phyloP scores from a whole-genome alignment of 176 grass and related monocot species.

The Saccharum officinarum region DNA sequence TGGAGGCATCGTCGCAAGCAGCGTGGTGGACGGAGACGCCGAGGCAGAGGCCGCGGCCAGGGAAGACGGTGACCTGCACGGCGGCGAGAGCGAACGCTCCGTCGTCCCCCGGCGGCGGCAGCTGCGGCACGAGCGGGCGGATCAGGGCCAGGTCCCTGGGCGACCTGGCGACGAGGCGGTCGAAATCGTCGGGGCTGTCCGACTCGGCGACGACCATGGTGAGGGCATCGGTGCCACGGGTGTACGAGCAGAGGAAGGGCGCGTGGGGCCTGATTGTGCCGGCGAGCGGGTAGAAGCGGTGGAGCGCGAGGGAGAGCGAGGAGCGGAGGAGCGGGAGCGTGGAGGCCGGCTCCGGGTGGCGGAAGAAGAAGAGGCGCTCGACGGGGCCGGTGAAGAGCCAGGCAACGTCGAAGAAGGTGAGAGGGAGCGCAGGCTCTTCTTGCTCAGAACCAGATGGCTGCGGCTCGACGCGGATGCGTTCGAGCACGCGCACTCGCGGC shows the following conservation, averaged over 20 bases:
- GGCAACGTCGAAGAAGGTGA: constrained; percentile 54
- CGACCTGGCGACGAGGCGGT: constrained; percentile 2
- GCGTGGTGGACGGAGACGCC: constrained; percentile 38
- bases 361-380: constrained; percentile 66
- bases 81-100: constrained; percentile 1
- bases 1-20: constrained; percentile 31
- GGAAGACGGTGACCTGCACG: constrained; percentile 43
- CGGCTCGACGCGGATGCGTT: constrained; percentile 28
- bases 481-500: constrained; percentile 24
- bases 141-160: constrained; percentile 19
- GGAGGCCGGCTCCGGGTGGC: constrained; percentile 24
- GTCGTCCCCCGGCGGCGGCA: not conserved
- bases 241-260: constrained; percentile 27
- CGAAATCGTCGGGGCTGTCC: constrained; percentile 11
- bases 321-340: constrained; percentile 44
- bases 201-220: constrained; percentile 33
- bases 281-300: constrained; percentile 53
- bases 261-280: constrained; percentile 3
- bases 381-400: constrained; percentile 59
- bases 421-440: not conserved
- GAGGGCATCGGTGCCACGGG: constrained; percentile 27
- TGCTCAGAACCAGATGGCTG: not conserved
- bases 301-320: constrained; percentile 52
- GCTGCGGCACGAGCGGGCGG: constrained; percentile 23
- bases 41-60: constrained; percentile 19